Base-by-base conservation (phyloP, 192 early-diverging fungal species). In the Thamnidium elegans region DNA sequence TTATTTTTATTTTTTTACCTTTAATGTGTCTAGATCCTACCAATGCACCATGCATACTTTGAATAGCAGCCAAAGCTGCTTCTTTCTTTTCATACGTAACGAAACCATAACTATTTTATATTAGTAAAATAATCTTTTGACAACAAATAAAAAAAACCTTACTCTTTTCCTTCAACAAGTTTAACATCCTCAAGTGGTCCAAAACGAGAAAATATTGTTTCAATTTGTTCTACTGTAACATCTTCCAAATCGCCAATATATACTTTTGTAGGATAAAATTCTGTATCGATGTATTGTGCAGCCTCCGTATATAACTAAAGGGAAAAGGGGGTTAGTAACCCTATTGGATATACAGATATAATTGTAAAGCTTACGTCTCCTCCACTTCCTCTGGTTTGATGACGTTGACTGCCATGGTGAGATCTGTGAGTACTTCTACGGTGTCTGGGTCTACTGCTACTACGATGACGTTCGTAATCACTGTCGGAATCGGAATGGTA, bases 211-310 rank as follows among this genome's bases (percentile, higher is more conserved):
- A 81, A 81, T 19, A 76, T 43, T 5, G 67, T 47, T 31, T 74
- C 60, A 9, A 77, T 30, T 34, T 60, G 39, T 34, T 70, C 51
- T 51, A 66, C 54, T 13, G 68, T 55, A 4, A 77, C 72, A 19
- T 65, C 52, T 32, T 58, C 43, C n/a, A 81, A 46, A 48, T 81
- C 78, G 11, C 79, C 79, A 17, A 81, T 71, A 61, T 81, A 81
- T 9, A 81, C 78, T 54, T 81, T 81, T 1, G 77, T 78, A 3
- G 77, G 77, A 47, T 77, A 81, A 51, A 81, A 81, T 42, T 78
- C 79, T 7, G 79, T 81, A 50, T 81, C 79, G 10, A 81, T 59
- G 42, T 81, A 81, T 7, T 78, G 73, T 56, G 74, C 78, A 9
- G 79, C 79, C 4, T 77, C 77, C 17, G 67, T 34, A 54, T 78